Evolutionary conservation across 306 rosid genomes (phyloP).

Genomic region (Vigna mungo): DNA sequence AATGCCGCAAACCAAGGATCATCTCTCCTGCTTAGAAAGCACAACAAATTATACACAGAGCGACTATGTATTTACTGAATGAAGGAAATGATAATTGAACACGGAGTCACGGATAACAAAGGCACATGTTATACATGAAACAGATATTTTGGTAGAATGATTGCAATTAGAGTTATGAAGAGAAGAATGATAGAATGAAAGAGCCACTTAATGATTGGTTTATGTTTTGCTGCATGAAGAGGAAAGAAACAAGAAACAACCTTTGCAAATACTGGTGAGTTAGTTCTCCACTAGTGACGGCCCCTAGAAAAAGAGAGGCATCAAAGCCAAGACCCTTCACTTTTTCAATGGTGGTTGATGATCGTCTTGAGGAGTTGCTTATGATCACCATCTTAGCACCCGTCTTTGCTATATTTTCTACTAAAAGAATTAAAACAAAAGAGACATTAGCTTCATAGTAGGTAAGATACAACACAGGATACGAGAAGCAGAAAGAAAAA

Average conservation of each 20-base stretch:
- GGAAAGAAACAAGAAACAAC: constrained; percentile 39
- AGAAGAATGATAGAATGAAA: no score
- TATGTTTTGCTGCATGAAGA: neutral
- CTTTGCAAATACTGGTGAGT: constrained; percentile 83
- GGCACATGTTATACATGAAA: neutral
- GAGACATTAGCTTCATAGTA: neutral
- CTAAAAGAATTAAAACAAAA: constrained; percentile 47
- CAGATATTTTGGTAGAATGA: neutral
- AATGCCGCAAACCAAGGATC: constrained; percentile 93
- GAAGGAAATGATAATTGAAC: neutral
- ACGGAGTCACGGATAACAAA: neutral
- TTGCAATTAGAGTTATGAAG: constrained; percentile 5
- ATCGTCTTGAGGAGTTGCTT: constrained; percentile 96
- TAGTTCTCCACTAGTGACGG: constrained; percentile 91
- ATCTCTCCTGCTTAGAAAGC: constrained; percentile 67
- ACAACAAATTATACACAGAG: constrained; percentile 25
- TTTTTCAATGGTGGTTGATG: constrained; percentile 81
- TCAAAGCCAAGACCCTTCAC: constrained; percentile 85
- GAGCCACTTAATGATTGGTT: neutral
- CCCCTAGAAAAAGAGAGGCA: constrained; percentile 81
- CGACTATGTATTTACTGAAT: constrained; percentile 14
- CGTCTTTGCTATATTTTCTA: constrained; percentile 70
- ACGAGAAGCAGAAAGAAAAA: neutral
- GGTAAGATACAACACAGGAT: neutral
- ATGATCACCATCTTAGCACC: constrained; percentile 95